A percentile compares a stretch with the other conserved stretches of the same genome.
phyloP scores from a whole-genome alignment of 768 basidiomycete species.

The Boletus rubropictus region DNA sequence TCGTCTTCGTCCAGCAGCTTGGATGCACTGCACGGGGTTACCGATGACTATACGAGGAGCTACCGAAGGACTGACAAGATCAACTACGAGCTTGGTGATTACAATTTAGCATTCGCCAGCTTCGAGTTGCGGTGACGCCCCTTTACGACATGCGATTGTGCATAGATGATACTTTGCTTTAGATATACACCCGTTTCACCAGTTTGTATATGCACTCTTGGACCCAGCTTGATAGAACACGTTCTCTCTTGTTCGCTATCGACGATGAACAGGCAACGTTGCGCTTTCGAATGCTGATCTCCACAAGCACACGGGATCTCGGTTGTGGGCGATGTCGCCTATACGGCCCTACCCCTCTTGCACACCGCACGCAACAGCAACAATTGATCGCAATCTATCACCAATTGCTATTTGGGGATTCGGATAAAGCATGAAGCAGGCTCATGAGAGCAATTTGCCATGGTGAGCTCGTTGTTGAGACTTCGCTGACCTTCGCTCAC shows the following conservation, averaged over 20 bases:
- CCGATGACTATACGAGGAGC: slow-evolving; percentile 22
- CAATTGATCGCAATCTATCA: slow-evolving; percentile 16
- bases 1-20: slow-evolving; percentile 21
- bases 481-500: slow-evolving; percentile 15
- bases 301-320: slow-evolving; percentile 1
- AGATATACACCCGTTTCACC: slow-evolving; percentile 17
- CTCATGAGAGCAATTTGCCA: slow-evolving; percentile 15
- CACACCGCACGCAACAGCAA: slow-evolving; percentile 6
- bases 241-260: slow-evolving; percentile 5
- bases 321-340: neutral
- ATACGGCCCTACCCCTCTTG: neutral
- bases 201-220: slow-evolving; percentile 17
- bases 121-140: slow-evolving; percentile 52
- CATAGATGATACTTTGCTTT: slow-evolving; percentile 19
- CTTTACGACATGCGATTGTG: slow-evolving; percentile 8
- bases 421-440: neutral
- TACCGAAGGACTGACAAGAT: slow-evolving; percentile 94
- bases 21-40: slow-evolving; percentile 12
- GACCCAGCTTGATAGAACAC: slow-evolving; percentile 9
- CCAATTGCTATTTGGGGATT: slow-evolving; percentile 5
- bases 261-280: slow-evolving; percentile 12
- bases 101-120: slow-evolving; percentile 85
- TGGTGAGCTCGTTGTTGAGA: slow-evolving; percentile 12
- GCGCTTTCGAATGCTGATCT: slow-evolving; percentile 3
- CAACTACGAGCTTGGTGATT: slow-evolving; percentile 94